Conservation (phyloP, 2,329 filamentous ascomycete species). For the Phialophora macrospora region DNA sequence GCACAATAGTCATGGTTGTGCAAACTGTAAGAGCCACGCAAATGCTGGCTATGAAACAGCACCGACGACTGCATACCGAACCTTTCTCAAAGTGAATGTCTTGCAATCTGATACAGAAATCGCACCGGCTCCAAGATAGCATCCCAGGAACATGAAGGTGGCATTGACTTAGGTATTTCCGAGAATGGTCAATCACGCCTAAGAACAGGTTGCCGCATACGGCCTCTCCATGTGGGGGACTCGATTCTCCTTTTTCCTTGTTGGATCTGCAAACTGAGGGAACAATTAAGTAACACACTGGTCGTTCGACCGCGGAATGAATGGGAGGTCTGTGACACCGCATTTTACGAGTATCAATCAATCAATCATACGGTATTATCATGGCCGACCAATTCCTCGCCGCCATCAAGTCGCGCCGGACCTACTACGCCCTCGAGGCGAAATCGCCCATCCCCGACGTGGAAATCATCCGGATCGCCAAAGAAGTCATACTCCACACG, state of each 20-base stretch:
- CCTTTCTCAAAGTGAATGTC: background rate
- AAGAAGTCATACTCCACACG: slow-evolving; percentile 25
- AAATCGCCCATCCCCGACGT: slow-evolving; percentile 13
- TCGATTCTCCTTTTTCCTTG: no score
- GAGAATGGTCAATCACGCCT: background rate
- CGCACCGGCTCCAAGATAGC: background rate
- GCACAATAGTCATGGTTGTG: background rate
- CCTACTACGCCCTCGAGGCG: slow-evolving; percentile 22
- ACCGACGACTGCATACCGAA: background rate
- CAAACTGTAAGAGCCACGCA: background rate
- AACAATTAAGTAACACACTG: no score
- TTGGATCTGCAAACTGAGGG: no score
- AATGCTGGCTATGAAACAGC: background rate
- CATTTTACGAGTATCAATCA: no score
- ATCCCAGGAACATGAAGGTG: background rate
- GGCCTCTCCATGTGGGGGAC: background rate
- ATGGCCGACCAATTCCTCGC: slow-evolving; percentile 23
- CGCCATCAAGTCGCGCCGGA: slow-evolving; percentile 17
- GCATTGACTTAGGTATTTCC: background rate
- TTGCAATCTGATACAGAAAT: background rate
- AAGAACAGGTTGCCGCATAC: background rate
- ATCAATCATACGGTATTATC: no score
- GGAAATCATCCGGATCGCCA: slow-evolving; percentile 21
- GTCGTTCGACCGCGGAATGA: no score
- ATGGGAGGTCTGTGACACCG: no score